Evolutionary conservation across 768 basidiomycete species (phyloP).

Genomic region (Amanita thiersii): DNA sequence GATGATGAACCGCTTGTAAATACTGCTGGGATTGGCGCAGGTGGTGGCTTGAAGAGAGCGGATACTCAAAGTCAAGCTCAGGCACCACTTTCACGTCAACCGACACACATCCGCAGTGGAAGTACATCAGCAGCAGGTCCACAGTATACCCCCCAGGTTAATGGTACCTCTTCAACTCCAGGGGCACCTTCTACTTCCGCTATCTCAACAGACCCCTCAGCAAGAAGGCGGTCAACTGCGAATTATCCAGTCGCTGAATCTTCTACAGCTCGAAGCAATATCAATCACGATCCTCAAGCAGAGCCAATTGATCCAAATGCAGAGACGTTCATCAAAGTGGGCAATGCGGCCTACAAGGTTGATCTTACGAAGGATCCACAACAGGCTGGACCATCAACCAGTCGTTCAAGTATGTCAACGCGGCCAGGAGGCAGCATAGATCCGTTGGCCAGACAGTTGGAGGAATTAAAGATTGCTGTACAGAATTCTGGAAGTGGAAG

Average conservation of each 20-base stretch:
- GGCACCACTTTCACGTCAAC: constrained; percentile 21
- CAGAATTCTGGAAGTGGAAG: constrained; percentile 29
- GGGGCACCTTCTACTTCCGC: constrained; percentile 1
- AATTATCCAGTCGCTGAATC: constrained; percentile 13
- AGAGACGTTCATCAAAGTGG: constrained; percentile 65
- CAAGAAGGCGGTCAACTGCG: constrained; percentile 16
- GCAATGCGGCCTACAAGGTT: constrained; percentile 57
- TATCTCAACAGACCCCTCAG: background rate
- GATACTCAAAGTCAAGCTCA: constrained; percentile 17
- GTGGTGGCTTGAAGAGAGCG: constrained; percentile 32
- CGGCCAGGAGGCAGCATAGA: constrained; percentile 37
- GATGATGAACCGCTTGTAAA: constrained; percentile 44
- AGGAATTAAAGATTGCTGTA: constrained; percentile 43
- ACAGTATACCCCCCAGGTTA: constrained; percentile 20
- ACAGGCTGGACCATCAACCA: constrained; percentile 23
- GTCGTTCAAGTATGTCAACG: constrained; percentile 14
- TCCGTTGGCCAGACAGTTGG: constrained; percentile 60
- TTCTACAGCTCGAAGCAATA: constrained; percentile 21
- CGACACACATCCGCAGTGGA: constrained; percentile 19
- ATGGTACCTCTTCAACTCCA: constrained; percentile 16
- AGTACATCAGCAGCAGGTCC: constrained; percentile 10
- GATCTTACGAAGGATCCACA: constrained; percentile 65
- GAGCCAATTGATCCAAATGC: constrained; percentile 59
- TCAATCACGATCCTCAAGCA: constrained; percentile 40
- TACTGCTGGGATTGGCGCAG: constrained; percentile 67